These are phyloP conservation scores for Torrubiella hemipterigena DNA, from an alignment of 2,329 filamentous ascomycete species.

Conservation along the genomic window DNA sequence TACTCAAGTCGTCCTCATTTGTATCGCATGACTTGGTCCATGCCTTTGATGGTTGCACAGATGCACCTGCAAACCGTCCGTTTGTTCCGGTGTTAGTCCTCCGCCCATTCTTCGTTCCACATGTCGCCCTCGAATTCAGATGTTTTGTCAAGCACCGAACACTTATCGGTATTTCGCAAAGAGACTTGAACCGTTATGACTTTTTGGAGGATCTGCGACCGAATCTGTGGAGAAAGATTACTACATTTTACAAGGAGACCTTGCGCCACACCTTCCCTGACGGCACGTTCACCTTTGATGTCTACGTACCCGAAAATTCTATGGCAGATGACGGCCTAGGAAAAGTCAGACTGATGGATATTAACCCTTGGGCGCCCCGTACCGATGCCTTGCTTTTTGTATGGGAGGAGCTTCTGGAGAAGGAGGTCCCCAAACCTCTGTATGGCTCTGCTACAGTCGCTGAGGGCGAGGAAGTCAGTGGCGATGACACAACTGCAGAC, in stretches of 20 bases:
- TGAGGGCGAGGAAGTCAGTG: conserved; percentile 20
- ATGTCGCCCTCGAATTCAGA: conserved; percentile 86
- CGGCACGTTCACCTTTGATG: conserved; percentile 75
- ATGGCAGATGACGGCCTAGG: conserved; percentile 48
- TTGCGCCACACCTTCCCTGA: conserved; percentile 74
- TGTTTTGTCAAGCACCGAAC: conserved; percentile 82
- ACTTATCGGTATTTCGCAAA: conserved; percentile 74
- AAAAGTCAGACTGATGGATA: conserved; percentile 75
- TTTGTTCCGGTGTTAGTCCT: conserved; percentile 75
- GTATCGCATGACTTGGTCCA: conserved; percentile 89
- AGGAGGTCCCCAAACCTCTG: conserved; percentile 48
- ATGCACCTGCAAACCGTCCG: conserved; percentile 23
- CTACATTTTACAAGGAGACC: conserved; percentile 64
- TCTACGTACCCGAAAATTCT: conserved; percentile 68
- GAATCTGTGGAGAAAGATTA: conserved; percentile 55
- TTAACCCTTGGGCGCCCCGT: conserved; percentile 85
- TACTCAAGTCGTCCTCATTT: conserved; percentile 91
- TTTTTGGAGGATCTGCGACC: conserved; percentile 58
- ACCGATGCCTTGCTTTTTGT: conserved; percentile 85
- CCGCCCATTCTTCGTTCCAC: conserved; percentile 76
- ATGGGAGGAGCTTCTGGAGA: conserved; percentile 74
- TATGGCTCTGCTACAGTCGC: conserved; percentile 29
- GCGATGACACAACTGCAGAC: conserved; percentile 23
- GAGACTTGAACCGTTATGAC: conserved; percentile 81
- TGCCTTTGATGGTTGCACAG: conserved; percentile 63